Base-by-base conservation (phyloP, 257 asterid species). In the Leonotis leonurus region DNA sequence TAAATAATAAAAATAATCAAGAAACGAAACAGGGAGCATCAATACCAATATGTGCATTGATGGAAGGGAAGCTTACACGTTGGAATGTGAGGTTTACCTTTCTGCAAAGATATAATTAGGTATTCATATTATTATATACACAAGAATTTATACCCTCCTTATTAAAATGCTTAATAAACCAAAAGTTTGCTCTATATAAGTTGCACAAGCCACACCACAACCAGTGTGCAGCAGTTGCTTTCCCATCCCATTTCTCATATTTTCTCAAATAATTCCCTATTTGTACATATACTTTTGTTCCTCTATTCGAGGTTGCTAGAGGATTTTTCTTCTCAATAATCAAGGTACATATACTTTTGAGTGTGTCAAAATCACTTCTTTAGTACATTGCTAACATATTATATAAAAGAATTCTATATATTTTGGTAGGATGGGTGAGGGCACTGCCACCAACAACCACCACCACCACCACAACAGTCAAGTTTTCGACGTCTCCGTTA, bases 371-470 rank as follows among this genome's bases (percentile, higher is more conserved):
- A n/a, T n/a, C n/a, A n/a, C n/a, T n/a, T n/a, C n/a, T n/a, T n/a
- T n/a, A n/a, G n/a, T n/a, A n/a, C n/a, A n/a, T n/a, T n/a, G n/a
- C n/a, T n/a, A n/a, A n/a, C n/a, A n/a, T n/a, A n/a, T n/a, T 14
- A 29, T 1, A 1, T 1, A 3, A n/a, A n/a, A n/a, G 20, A 13
- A 13, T 40, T 18, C 48, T 46, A 5, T 2, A 36, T 36, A 1
- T n/a, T 21, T 45, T 32, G 24, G 48, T 49, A 78, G 77, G 80
- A 81, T 78, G 87, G 84, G 81, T 35, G 82, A 78, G 70, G 59
- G 78, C 74, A 56, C 82, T 78, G 82, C 80, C 81, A 75, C 87
- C 87, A 78, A 68, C 49, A 45, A 77, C 78, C 72, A 79, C 83
- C 73, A 79, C 70, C 83, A 71, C 77, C 78, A 72, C 69, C 63